Conservation (phyloP, 306 rosid species). For the Cucurbita moschata region DNA sequence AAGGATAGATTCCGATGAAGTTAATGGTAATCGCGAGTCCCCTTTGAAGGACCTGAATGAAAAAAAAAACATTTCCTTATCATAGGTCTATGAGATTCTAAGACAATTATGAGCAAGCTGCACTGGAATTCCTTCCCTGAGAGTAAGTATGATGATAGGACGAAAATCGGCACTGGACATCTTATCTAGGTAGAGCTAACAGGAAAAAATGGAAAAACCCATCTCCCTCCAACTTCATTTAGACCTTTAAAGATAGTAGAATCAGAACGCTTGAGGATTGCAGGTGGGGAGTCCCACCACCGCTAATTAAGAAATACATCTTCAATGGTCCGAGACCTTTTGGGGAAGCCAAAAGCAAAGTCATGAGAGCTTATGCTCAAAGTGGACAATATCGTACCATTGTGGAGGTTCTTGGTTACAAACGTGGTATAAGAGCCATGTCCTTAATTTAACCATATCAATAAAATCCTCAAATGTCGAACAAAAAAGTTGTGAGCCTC, state of each 20-base stretch:
- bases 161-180: neutral
- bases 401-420: too few relatives aligned
- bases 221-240: too few relatives aligned
- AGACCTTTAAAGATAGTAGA: neutral
- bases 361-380: too few relatives aligned
- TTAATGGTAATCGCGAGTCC: neutral
- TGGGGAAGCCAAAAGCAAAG: too few relatives aligned
- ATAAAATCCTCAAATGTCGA: too few relatives aligned
- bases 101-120: conserved; percentile 91
- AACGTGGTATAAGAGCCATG: too few relatives aligned
- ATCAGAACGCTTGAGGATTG: neutral
- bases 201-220: neutral
- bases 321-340: too few relatives aligned
- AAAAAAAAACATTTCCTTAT: conserved; percentile 21
- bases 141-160: neutral
- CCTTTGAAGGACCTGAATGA: neutral
- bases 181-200: neutral
- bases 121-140: conserved; percentile 84
- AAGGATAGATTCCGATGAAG: neutral
- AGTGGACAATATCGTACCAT: too few relatives aligned
- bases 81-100: conserved; percentile 60
- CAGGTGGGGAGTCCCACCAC: too few relatives aligned
- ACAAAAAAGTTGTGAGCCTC: too few relatives aligned
- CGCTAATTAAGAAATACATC: too few relatives aligned
- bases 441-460: too few relatives aligned